These are phyloP conservation scores for Myriosclerotinia scirpicola DNA, from an alignment of 2,329 filamentous ascomycete genomes.

Conservation along the genomic window DNA sequence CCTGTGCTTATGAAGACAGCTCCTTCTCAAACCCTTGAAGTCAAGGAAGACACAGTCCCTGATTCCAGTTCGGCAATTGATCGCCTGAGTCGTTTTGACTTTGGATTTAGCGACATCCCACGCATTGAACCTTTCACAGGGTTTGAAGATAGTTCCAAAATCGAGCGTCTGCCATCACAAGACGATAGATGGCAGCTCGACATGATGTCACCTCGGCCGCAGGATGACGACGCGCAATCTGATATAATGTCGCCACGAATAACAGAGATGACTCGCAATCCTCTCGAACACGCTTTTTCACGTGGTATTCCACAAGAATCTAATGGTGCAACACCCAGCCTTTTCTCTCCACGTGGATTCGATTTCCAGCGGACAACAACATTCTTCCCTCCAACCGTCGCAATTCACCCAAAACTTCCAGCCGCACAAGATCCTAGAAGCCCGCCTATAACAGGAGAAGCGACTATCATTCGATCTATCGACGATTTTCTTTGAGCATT, in stretches of 20 bases:
- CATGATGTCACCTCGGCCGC: slow-evolving; percentile 21
- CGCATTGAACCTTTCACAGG: slow-evolving; percentile 10
- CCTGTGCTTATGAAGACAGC: slow-evolving; percentile 14
- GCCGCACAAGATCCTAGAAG: slow-evolving; percentile 64
- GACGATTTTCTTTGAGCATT: slow-evolving; percentile 66
- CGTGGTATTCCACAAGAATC: slow-evolving; percentile 29
- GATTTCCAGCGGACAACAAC: slow-evolving; percentile 72
- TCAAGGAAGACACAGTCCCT: slow-evolving; percentile 22
- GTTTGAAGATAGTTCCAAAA: slow-evolving; percentile 13
- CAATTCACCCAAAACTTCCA: slow-evolving; percentile 34
- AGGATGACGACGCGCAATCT: slow-evolving; percentile 33
- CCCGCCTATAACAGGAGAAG: slow-evolving; percentile 71
- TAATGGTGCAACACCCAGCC: slow-evolving; percentile 32
- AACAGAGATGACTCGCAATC: slow-evolving; percentile 40
- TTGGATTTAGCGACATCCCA: slow-evolving; percentile 33
- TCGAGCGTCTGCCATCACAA: slow-evolving; percentile 4
- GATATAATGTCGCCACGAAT: slow-evolving; percentile 39
- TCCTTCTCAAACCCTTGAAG: slow-evolving; percentile 22
- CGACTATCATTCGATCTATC: slow-evolving; percentile 74
- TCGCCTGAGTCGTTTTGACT: slow-evolving; percentile 36
- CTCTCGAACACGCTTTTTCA: slow-evolving; percentile 34
- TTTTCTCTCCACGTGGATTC: slow-evolving; percentile 68
- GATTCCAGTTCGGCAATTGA: slow-evolving; percentile 29
- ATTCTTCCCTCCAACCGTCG: slow-evolving; percentile 51
- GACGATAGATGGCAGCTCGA: slow-evolving; percentile 12